Conservation (phyloP, 2,329 filamentous ascomycete species). For the Penicillium freii region DNA sequence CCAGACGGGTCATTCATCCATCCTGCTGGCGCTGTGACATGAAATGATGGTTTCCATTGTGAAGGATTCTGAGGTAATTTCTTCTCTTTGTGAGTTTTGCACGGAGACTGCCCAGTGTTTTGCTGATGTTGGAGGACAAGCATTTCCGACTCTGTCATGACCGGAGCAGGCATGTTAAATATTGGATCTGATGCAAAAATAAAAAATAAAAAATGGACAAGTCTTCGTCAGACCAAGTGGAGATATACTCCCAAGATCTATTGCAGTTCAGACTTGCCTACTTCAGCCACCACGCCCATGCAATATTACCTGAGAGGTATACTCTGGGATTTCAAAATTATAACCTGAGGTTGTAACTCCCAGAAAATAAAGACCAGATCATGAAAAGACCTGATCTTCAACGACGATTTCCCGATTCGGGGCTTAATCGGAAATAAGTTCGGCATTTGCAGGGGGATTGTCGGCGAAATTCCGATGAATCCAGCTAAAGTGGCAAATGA, state of each 20-base stretch:
- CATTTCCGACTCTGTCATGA: neutral
- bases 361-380: neutral
- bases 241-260: neutral
- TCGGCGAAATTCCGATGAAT: conserved; percentile 19
- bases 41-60: conserved; percentile 34
- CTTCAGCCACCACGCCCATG: neutral
- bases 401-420: conserved; percentile 7
- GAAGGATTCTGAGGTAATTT: neutral
- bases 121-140: neutral
- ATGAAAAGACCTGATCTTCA: neutral
- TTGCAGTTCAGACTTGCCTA: neutral
- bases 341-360: neutral
- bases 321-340: neutral
- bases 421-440: conserved; percentile 16
- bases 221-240: neutral
- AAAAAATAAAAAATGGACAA: neutral
- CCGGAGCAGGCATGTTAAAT: neutral
- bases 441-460: conserved; percentile 15
- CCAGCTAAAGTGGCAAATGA: neutral
- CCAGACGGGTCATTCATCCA: conserved; percentile 50
- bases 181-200: neutral
- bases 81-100: neutral
- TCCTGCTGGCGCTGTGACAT: conserved; percentile 39
- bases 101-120: neutral
- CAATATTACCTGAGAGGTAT: neutral